phyloP scores from a whole-genome alignment of 2,329 filamentous ascomycete species.

The Penicillium sp. region DNA sequence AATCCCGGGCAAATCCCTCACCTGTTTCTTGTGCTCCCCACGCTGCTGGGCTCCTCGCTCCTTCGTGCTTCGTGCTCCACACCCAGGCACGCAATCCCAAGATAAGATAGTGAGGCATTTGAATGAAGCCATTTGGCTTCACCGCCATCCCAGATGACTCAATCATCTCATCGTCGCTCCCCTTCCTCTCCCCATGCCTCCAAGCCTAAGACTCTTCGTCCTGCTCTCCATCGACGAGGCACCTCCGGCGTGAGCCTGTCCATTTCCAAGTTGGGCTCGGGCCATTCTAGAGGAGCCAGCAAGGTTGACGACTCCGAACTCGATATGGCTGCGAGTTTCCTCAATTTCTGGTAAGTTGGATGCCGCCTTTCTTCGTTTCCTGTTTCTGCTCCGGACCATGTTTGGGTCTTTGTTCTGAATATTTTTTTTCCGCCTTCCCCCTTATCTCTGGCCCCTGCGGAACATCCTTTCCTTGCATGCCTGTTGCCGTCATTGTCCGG shows the following conservation, averaged over 20 bases:
- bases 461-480: slow-evolving; percentile 19
- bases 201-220: slow-evolving; percentile 33
- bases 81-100: slow-evolving; percentile 18
- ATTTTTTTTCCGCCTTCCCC: neutral
- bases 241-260: slow-evolving; percentile 29
- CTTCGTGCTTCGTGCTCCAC: slow-evolving; percentile 34
- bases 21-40: slow-evolving; percentile 24
- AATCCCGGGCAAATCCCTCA: slow-evolving; percentile 30
- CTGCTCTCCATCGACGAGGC: slow-evolving; percentile 35
- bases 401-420: no score
- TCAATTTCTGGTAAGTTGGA: slow-evolving; percentile 49
- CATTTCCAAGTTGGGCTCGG: slow-evolving; percentile 36
- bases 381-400: no score
- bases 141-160: slow-evolving; percentile 42
- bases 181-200: slow-evolving; percentile 33
- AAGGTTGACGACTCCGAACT: slow-evolving; percentile 30
- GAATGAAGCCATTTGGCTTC: slow-evolving; percentile 26
- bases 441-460: slow-evolving; percentile 23
- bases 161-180: slow-evolving; percentile 35
- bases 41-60: no score
- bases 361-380: no score
- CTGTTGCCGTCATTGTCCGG: slow-evolving; percentile 13
- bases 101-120: slow-evolving; percentile 29
- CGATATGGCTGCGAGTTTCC: slow-evolving; percentile 46
- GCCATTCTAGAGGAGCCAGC: slow-evolving; percentile 21